phyloP scores from a whole-genome alignment of 2,329 filamentous ascomycete genomes.

The Simplicillium aogashimaense region DNA sequence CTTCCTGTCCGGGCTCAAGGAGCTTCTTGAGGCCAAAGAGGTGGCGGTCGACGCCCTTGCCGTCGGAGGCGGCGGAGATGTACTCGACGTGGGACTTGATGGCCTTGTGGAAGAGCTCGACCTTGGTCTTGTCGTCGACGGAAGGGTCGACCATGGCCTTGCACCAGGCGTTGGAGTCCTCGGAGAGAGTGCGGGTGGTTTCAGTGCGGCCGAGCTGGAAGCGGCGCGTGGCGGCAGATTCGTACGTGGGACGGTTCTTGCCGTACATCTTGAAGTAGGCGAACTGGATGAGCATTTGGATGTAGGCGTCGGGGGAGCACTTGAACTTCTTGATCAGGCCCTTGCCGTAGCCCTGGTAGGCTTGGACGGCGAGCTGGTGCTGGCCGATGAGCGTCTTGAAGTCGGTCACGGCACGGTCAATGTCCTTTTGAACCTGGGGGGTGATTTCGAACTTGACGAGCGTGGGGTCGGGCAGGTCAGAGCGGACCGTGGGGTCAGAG shows the following conservation, averaged over 20 bases:
- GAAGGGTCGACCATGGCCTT: slow-evolving; percentile 67
- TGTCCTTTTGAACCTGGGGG: slow-evolving; percentile 63
- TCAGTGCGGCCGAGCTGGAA: slow-evolving; percentile 97
- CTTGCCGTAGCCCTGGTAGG: slow-evolving; percentile 96
- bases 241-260: slow-evolving; percentile 94
- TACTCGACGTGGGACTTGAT: slow-evolving; percentile 79
- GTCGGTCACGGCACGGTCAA: slow-evolving; percentile 67
- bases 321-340: slow-evolving; percentile 99
- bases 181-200: slow-evolving; percentile 85
- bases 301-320: slow-evolving; percentile 93
- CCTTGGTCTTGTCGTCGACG: slow-evolving; percentile 52
- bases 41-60: slow-evolving; percentile 89
- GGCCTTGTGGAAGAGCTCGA: slow-evolving; percentile 72
- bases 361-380: slow-evolving; percentile 88
- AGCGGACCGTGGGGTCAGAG: slow-evolving; percentile 66
- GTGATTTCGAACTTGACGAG: slow-evolving; percentile 71
- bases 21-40: slow-evolving; percentile 96
- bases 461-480: slow-evolving; percentile 72
- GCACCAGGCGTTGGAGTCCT: slow-evolving; percentile 88
- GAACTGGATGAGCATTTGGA: slow-evolving; percentile 97
- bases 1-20: slow-evolving; percentile 66
- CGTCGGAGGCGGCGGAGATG: slow-evolving; percentile 80
- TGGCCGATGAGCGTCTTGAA: slow-evolving; percentile 73
- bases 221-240: slow-evolving; percentile 86
- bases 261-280: slow-evolving; percentile 99